Percentiles rank a stretch among this genome's conserved stretches.
Conservation (phyloP, 257 asterid genomes). For the Petunia secreta region DNA sequence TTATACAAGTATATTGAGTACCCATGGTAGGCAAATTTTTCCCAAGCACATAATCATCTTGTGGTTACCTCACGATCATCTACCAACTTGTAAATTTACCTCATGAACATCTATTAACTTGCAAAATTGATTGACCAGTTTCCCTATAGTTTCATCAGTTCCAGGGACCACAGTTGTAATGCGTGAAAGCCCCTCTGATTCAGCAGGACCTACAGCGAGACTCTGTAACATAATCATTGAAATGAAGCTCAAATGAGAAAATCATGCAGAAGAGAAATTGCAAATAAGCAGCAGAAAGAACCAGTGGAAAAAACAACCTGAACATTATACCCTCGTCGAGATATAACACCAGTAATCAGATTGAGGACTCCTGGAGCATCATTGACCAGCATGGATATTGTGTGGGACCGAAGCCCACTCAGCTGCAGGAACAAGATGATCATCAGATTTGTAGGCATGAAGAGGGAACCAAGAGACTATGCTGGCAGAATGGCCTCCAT, state of each 20-base stretch:
- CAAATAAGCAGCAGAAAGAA: conserved; percentile 24
- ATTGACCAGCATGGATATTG: conserved; percentile 73
- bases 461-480: conserved; percentile 14
- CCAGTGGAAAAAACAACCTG: conserved; percentile 50
- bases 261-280: conserved; percentile 9
- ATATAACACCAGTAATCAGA: conserved; percentile 79
- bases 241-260: conserved; percentile 20
- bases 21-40: not conserved
- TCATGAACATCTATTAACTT: conserved; percentile 83
- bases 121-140: conserved; percentile 74
- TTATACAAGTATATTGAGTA: conserved; percentile 15
- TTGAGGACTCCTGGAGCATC: conserved; percentile 82
- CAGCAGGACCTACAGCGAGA: conserved; percentile 93
- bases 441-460: not conserved
- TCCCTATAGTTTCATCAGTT: conserved; percentile 68
- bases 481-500: conserved; percentile 20
- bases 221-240: conserved; percentile 57
- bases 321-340: conserved; percentile 83
- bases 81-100: conserved; percentile 76
- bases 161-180: conserved; percentile 95
- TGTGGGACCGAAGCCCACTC: conserved; percentile 78
- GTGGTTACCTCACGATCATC: conserved; percentile 72
- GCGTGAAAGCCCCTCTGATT: conserved; percentile 76
- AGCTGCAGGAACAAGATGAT: conserved; percentile 55
- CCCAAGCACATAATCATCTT: conserved; percentile 32